phyloP scores from a whole-genome alignment of 345 rosid genomes.

The Psidium guajava region DNA sequence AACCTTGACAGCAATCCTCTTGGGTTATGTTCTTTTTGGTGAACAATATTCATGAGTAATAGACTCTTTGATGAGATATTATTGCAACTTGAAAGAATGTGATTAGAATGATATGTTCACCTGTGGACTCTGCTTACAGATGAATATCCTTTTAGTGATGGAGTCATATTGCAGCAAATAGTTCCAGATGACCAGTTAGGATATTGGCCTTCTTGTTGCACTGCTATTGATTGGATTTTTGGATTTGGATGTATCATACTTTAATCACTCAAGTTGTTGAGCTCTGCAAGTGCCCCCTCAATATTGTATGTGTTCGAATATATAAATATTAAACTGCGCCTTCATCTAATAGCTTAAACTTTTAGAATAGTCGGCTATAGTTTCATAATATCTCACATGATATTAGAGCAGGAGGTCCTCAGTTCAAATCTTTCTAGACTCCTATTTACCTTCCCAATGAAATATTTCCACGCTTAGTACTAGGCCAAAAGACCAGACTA shows the following conservation, averaged over 20 bases:
- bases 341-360: too few relatives aligned
- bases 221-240: background rate
- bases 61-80: background rate
- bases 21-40: background rate
- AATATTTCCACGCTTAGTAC: too few relatives aligned
- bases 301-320: background rate
- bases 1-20: background rate
- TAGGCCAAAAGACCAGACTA: too few relatives aligned
- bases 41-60: background rate
- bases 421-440: too few relatives aligned
- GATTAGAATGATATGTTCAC: background rate
- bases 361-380: too few relatives aligned
- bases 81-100: background rate
- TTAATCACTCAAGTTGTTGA: background rate
- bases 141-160: background rate
- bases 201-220: background rate
- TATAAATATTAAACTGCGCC: too few relatives aligned
- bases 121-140: background rate
- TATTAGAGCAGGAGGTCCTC: too few relatives aligned
- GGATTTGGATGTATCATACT: background rate
- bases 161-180: background rate
- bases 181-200: background rate
- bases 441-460: too few relatives aligned
- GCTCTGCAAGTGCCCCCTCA: background rate
- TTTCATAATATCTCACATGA: too few relatives aligned